These are phyloP conservation scores for Tillandsia leiboldiana DNA, from an alignment of 176 grass and related monocot species.

Conservation along the genomic window DNA sequence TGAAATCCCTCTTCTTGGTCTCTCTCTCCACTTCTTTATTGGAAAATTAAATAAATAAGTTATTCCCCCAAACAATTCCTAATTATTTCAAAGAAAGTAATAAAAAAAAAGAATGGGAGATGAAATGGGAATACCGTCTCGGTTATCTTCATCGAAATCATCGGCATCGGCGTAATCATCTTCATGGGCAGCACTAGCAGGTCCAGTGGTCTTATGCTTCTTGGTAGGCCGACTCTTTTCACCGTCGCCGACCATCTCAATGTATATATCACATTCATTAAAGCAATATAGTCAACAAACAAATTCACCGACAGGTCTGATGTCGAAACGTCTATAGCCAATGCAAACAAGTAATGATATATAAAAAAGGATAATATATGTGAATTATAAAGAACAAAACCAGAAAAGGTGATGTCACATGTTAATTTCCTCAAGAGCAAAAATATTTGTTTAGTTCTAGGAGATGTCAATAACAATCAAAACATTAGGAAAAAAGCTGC, in stretches of 20 bases:
- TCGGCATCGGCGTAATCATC: constrained; percentile 66
- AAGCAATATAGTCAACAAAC: no score
- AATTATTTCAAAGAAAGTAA: not conserved
- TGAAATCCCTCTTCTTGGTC: constrained; percentile 92
- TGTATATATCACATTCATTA: no score
- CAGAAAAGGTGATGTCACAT: no score
- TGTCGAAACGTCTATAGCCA: no score
- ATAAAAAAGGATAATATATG: no score
- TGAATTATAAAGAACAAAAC: no score
- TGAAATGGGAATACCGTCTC: constrained; percentile 39
- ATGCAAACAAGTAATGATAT: no score
- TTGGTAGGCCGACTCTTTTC: constrained; percentile 57
- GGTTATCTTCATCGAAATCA: constrained; percentile 65
- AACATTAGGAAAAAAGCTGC: not conserved
- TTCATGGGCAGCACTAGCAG: constrained; percentile 40
- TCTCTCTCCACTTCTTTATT: constrained; percentile 41
- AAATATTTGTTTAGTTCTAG: no score
- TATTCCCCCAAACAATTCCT: not conserved
- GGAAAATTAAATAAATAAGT: not conserved
- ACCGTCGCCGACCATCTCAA: constrained; percentile 3
- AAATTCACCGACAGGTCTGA: no score
- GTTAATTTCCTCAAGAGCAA: no score
- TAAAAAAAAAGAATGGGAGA: not conserved
- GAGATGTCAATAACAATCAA: not conserved
- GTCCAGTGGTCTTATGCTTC: constrained; percentile 46